Percentiles rank a stretch among this genome's conserved stretches.
These are phyloP conservation scores for Trichosporon ovoides DNA, from an alignment of 1,284 basidiomycete genomes.

Conservation along the genomic window DNA sequence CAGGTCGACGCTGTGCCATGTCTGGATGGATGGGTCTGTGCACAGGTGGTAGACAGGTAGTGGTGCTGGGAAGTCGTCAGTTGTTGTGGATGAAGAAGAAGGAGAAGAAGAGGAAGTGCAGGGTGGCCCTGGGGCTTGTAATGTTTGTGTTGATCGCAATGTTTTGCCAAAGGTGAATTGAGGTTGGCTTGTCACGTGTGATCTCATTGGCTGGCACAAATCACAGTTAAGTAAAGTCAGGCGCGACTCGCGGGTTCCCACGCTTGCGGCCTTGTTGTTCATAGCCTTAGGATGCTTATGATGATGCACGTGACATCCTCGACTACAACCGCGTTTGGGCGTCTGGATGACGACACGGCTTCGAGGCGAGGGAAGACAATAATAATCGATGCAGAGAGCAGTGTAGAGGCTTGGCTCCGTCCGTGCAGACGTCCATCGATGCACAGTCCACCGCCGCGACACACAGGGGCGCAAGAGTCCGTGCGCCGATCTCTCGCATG, in stretches of 20 bases:
- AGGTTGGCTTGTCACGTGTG: not conserved
- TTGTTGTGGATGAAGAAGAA: not conserved
- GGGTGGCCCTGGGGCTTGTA: not conserved
- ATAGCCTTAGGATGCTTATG: no score
- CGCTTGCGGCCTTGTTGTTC: no score
- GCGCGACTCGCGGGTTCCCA: no score
- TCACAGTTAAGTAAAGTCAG: not conserved
- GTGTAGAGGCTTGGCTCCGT: no score
- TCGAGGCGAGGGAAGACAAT: no score
- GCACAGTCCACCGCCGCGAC: no score
- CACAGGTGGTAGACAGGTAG: not conserved
- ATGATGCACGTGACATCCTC: no score
- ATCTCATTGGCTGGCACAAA: not conserved
- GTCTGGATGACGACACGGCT: no score
- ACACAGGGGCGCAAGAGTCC: not conserved
- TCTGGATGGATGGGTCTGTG: not conserved
- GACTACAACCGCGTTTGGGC: no score
- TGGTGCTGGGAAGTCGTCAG: not conserved
- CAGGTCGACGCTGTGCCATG: not conserved
- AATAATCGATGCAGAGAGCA: no score
- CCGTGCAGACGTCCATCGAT: not conserved
- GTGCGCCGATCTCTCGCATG: not conserved
- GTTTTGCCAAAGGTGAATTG: not conserved
- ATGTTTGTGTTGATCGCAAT: not conserved
- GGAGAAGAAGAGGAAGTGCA: constrained; percentile 5